Percentiles rank a stretch among this genome's conserved stretches.
Evolutionary conservation across 306 rosid species (phyloP).

Genomic region (Quercus mongolica): DNA sequence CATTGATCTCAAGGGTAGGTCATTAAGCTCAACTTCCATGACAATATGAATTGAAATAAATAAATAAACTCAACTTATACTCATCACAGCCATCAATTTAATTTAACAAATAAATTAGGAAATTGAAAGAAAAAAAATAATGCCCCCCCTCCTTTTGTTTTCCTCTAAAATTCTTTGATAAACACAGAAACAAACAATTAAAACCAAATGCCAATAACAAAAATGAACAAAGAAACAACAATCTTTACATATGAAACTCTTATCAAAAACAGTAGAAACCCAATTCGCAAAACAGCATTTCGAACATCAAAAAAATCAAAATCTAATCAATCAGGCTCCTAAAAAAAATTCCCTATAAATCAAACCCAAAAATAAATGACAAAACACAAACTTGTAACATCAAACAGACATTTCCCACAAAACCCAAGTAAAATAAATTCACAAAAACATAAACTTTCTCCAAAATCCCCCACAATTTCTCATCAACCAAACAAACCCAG

Average conservation of each 20-base stretch:
- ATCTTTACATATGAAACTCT: neutral
- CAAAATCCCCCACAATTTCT: neutral
- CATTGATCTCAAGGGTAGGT: neutral
- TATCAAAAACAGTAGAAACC: neutral
- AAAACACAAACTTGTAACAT: neutral
- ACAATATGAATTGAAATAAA: neutral
- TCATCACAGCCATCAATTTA: neutral
- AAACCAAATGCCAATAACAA: neutral
- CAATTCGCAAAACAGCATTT: neutral
- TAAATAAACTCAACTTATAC: neutral
- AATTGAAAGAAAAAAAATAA: neutral
- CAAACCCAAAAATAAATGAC: neutral
- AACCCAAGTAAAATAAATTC: neutral
- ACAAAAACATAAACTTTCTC: too few species aligned
- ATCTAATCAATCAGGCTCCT: neutral
- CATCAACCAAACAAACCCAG: neutral
- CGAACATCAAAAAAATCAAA: neutral
- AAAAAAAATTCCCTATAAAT: neutral
- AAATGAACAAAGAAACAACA: neutral
- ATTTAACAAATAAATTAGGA: neutral
- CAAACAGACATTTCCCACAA: neutral
- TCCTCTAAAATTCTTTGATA: neutral
- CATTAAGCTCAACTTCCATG: neutral
- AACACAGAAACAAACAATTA: neutral
- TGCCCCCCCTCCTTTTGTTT: too few species aligned